Percentiles rank a stretch among this genome's conserved stretches.
Conservation (phyloP, 176 grass and related monocot species). For the Eremochloa ophiuroides region DNA sequence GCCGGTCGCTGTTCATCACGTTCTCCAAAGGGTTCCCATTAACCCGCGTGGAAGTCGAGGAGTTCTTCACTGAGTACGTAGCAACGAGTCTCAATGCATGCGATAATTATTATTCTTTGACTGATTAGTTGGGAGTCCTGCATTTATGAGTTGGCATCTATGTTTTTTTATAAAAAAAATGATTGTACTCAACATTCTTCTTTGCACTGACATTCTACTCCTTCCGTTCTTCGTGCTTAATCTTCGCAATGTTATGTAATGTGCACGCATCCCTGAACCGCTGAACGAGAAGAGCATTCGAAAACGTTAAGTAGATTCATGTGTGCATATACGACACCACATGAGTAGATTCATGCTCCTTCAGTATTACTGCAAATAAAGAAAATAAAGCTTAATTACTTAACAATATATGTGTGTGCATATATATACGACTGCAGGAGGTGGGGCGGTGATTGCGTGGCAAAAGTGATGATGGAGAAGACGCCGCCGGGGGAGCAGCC, state of each 20-base stretch:
- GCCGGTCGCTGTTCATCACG: constrained; percentile 72
- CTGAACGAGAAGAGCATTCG: no score
- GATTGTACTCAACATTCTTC: not conserved
- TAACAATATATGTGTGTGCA: not conserved
- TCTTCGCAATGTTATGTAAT: no score
- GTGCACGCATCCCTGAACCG: no score
- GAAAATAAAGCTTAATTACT: not conserved
- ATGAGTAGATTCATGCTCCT: no score
- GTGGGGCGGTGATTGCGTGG: constrained; percentile 59
- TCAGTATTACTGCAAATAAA: no score
- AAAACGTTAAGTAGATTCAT: no score
- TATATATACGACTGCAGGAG: constrained; percentile 16
- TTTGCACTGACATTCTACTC: not conserved
- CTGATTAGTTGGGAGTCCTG: not conserved
- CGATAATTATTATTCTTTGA: not conserved
- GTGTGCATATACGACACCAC: no score
- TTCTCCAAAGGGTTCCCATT: constrained; percentile 77
- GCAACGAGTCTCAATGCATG: constrained; percentile 15
- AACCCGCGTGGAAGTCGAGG: constrained; percentile 49
- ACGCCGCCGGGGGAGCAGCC: constrained; percentile 26
- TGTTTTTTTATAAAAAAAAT: not conserved
- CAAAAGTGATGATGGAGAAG: constrained; percentile 63
- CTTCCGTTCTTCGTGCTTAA: not conserved
- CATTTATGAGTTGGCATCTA: not conserved
- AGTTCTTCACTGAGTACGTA: constrained; percentile 70